Evolutionary conservation across 257 asterid genomes (phyloP), one percentile per base, ranked within the genome.

Genomic region (Primulina eburnea): DNA sequence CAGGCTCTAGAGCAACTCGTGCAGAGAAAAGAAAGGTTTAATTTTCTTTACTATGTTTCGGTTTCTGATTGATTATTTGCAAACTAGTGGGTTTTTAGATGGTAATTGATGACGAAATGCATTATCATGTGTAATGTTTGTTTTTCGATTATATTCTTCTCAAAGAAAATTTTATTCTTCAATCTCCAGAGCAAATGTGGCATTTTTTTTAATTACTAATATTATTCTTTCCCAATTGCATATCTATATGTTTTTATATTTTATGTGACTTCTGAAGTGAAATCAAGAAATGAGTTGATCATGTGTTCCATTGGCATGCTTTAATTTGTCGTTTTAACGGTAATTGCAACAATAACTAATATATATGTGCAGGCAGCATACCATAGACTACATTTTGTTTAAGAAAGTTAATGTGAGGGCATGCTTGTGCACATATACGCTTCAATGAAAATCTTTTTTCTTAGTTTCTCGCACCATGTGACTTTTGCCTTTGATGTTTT

Each of bases 1-100:
- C 99, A 93, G 78, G 99, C 99, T 40, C 81, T 93, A 34, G 99
- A 93, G 87, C 99, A 93, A 66, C 99, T 93, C 60, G 95, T 93
- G 64, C 96, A 93, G 83, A 86, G 95, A 80, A 90, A 93, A 79
- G 95, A 93, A 82, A 90, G 98, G 98, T 90, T 56, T 16, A 40
- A 38, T 62, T 14, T 71, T 20, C 64, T 33, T 38, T 65, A 40
- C 17, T 35, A 53, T 33, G 50, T 16, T 69, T 76, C 61, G 35
- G 59, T 5, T 33, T 35, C 1, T 53, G 43, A 20, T 9, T 58
- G n/a, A 16, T 61, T 58, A 1, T 34, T 17, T 74, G 30, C 47
- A 32, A 60, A 59, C 40, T 28, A 33, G 68, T 28, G n/a, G 33
- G 57, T 47, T 28, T 60, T 7, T 35, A 58, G 17, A 37, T 59